Evolutionary conservation across 1,284 basidiomycete genomes (phyloP).

Genomic region (Ceratobasidium theobromae): DNA sequence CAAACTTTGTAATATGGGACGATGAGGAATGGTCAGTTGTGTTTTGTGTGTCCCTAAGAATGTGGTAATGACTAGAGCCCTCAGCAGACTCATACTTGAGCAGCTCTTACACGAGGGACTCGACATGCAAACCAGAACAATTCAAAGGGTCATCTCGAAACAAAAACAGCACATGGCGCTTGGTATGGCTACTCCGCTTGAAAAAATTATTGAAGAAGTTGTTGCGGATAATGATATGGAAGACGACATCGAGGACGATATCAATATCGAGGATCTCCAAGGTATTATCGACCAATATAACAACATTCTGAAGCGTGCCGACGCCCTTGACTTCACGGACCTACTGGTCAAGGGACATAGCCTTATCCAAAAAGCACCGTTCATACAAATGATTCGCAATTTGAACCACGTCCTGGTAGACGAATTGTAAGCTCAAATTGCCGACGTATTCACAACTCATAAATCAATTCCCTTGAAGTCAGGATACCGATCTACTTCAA

Average conservation of each 20-base stretch:
- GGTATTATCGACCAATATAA: slow-evolving; percentile 77
- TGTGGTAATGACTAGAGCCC: not conserved
- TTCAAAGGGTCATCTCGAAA: no score
- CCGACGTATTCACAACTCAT: not conserved
- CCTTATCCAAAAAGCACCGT: slow-evolving; percentile 60
- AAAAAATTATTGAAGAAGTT: no score
- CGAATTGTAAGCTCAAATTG: slow-evolving; percentile 65
- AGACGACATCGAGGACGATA: no score
- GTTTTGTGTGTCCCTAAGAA: not conserved
- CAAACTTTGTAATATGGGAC: slow-evolving; percentile 83
- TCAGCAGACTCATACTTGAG: slow-evolving; percentile 72
- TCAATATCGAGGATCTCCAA: no score
- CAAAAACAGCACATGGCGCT: no score
- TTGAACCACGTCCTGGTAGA: slow-evolving; percentile 87
- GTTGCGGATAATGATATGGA: no score
- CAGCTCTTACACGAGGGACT: no score
- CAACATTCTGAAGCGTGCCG: slow-evolving; percentile 57
- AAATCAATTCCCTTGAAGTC: slow-evolving; percentile 48
- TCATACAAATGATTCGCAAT: slow-evolving; percentile 53
- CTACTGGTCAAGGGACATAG: slow-evolving; percentile 73
- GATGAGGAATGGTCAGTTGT: slow-evolving; percentile 75
- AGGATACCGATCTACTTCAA: slow-evolving; percentile 87
- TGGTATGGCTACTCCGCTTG: no score
- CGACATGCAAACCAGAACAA: no score
- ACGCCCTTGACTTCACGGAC: slow-evolving; percentile 89